These are phyloP conservation scores for Aspergillus proliferans DNA, from an alignment of 2,329 filamentous ascomycete genomes.

Conservation along the genomic window DNA sequence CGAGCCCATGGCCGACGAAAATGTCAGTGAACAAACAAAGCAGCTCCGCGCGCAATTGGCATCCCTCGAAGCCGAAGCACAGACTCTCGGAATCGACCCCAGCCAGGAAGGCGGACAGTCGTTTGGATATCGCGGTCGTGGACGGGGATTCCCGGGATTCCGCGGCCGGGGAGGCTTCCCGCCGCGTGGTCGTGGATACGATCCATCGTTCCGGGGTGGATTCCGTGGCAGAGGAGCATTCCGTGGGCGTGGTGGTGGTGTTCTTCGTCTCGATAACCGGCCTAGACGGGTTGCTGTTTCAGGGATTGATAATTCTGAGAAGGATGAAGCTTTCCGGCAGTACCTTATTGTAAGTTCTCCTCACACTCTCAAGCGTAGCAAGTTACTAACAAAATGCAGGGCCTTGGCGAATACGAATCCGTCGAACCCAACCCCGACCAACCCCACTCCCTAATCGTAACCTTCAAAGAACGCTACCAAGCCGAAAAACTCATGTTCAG, in stretches of 20 bases:
- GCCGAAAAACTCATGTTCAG: slow-evolving; percentile 52
- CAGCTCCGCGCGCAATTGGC: slow-evolving; percentile 50
- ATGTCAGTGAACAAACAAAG: slow-evolving; percentile 44
- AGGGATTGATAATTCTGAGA: slow-evolving; percentile 42
- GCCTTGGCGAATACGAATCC: slow-evolving; percentile 42
- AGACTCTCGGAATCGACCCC: slow-evolving; percentile 48
- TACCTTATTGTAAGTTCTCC: slow-evolving; percentile 45
- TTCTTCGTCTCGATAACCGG: slow-evolving; percentile 54
- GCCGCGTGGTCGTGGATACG: slow-evolving; percentile 37
- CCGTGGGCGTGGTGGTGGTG: slow-evolving; percentile 40
- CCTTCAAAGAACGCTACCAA: slow-evolving; percentile 45
- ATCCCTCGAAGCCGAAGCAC: slow-evolving; percentile 50
- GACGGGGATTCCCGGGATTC: slow-evolving; percentile 26
- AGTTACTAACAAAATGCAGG: slow-evolving; percentile 23
- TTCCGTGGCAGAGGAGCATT: slow-evolving; percentile 39
- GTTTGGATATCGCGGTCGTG: slow-evolving; percentile 32
- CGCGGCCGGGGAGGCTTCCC: slow-evolving; percentile 35
- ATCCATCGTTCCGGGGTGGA: slow-evolving; percentile 32
- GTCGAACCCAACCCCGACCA: slow-evolving; percentile 38
- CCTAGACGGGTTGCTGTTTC: slow-evolving; percentile 49
- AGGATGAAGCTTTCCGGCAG: slow-evolving; percentile 52
- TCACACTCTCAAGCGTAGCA: slow-evolving; percentile 8
- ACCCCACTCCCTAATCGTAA: slow-evolving; percentile 35
- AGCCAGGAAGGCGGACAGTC: slow-evolving; percentile 21
- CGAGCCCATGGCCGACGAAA: slow-evolving; percentile 24